Evolutionary conservation across 2,329 filamentous ascomycete species (phyloP), one percentile per base, ranked within the genome.

Genomic region (Metarhizium sp.): DNA sequence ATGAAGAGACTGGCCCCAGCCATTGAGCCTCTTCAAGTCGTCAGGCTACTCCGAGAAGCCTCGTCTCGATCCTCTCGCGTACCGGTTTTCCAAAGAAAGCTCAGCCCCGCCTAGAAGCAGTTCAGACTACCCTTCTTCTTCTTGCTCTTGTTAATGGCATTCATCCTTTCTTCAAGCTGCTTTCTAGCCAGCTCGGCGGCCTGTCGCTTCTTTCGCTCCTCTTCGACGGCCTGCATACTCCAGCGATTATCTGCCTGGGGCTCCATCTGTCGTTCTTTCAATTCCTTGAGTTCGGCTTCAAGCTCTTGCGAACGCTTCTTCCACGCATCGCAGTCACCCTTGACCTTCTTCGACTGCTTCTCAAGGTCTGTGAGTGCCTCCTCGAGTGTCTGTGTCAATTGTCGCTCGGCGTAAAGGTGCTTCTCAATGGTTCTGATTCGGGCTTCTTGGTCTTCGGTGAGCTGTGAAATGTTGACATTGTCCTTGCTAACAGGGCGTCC

Each of bases 401-500:
- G 92, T 69, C 95, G 95, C 77, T 99, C 94, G 3, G 94, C 94
- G 61, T 88, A 87, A 29, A 99, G 81, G 67, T 97, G 91, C 76
- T 96, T 97, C 77, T 99, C 92, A 59, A 99, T 95, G 6, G 90
- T 95, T 58, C 88, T 86, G 67, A 99, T 95, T 60, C 92, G 91
- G 47, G 90, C 88, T 69, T 99, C 94, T 69, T 96, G 92, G 64
- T 99, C 94, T 66, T 97, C 92, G 58, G 92, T 84, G 61, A 95
- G 81, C 65, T 96, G 92, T 51, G 86, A 82, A 57, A 86, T 81
- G 52, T 75, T 77, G 50, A 72, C 57, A 50, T 71, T 80, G 64
- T 96, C 90, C 69, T 94, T 95, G 77, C 90, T 95, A 18, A 84
- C 79, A 57, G 92, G 90, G 11, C 90, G 85, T 72, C 62, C 82